Evolutionary conservation across 2,329 filamentous ascomycete genomes (phyloP), one percentile per base, ranked within the genome.

Genomic region (Rhynchosporium secalis): DNA sequence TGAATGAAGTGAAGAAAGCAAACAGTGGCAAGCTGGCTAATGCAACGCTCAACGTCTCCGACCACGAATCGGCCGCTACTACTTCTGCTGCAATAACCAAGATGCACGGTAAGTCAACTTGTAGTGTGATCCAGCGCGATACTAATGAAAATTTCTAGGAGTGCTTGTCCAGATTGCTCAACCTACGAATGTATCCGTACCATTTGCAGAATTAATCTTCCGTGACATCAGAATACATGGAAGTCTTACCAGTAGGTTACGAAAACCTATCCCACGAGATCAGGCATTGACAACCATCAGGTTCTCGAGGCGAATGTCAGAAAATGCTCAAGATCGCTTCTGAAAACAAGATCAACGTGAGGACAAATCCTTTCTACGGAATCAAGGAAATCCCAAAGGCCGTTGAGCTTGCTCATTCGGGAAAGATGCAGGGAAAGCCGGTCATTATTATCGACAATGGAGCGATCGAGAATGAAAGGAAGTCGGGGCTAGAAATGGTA

Each of bases 151-250:
- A 9, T 33, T 43, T 15, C 12, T 33, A 64, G 65, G 62, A 6
- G 15, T 64, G 20, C 65, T 67, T 69, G 76, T 87, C 1, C 83
- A 87, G 71, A 79, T 87, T 54, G 83, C 83, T n/a, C 83, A 86
- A 72, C 75, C 75, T 26, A 71, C 68, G 1, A 73, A 75, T 8
- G 73, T 78, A 5, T 71, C 64, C 28, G 70, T 78, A 3, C 75
- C 76, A 46, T 80, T 77, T 62, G 69, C 69, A 1, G 81, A 85
- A 68, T 67, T 85, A 6, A 75, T 85, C 43, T 82, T 84, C 69
- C 75, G 82, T 6, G 82, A 85, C 67, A 79, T 85, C 29, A 72
- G 75, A 48, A 73, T 85, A 28, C 76, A 77, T 26, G 82, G 82
- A 3, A 78, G 75, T 45, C 68, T 83, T 38, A 74, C 52, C 26